Evolutionary conservation across 345 rosid species (phyloP).

Genomic region (Acer negundo): DNA sequence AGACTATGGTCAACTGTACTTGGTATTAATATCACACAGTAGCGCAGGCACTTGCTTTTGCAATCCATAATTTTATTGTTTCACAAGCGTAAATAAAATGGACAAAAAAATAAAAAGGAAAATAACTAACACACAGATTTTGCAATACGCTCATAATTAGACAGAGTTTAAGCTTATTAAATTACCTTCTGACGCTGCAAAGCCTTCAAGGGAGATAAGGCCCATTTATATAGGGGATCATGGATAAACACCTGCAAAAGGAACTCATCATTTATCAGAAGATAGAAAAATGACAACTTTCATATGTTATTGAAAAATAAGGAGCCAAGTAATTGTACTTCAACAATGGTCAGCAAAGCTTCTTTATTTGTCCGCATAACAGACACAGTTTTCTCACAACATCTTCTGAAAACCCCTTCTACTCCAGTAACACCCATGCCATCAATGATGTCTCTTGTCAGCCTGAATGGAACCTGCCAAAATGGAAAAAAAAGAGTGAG

Average conservation of each 20-base stretch:
- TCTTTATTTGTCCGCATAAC: slow-evolving; percentile 98
- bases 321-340: slow-evolving; percentile 51
- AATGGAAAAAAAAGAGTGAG: not conserved
- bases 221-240: slow-evolving; percentile 99
- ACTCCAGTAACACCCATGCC: slow-evolving; percentile 99
- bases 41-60: not conserved
- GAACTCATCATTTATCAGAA: slow-evolving; percentile 20
- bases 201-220: slow-evolving; percentile 92
- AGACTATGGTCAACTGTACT: not conserved
- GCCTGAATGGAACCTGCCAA: slow-evolving; percentile 90
- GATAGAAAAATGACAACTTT: not conserved
- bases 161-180: slow-evolving; percentile 14
- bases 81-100: not conserved
- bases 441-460: slow-evolving; percentile 89
- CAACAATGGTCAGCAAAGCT: slow-evolving; percentile 89
- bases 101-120: too few species aligned
- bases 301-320: not conserved
- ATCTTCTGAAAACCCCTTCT: slow-evolving; percentile 93
- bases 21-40: not conserved
- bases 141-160: not conserved
- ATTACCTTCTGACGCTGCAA: slow-evolving; percentile 98
- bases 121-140: too few species aligned
- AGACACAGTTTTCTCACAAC: slow-evolving; percentile 94
- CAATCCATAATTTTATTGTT: not conserved
- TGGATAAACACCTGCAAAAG: slow-evolving; percentile 90